Evolutionary conservation across 1,284 basidiomycete genomes (phyloP).

Genomic region (Pterulicium gracile): DNA sequence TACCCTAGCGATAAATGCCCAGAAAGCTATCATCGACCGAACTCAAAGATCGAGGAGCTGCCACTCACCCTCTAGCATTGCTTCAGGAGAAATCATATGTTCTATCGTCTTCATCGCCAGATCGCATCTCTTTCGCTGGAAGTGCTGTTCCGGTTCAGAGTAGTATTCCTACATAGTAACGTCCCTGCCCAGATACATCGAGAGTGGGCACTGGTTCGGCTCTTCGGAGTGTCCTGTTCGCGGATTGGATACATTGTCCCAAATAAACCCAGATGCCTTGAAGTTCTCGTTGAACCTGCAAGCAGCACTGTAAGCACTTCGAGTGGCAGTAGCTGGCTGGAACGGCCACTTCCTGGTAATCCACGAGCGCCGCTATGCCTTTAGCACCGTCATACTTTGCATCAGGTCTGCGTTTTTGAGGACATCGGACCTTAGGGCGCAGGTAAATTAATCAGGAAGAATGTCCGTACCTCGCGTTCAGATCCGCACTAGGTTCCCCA

Average conservation of each 20-base stretch:
- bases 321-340: neutral
- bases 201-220: constrained; percentile 10
- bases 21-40: neutral
- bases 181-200: constrained; percentile 10
- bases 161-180: constrained; percentile 8
- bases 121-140: constrained; percentile 6
- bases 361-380: constrained; percentile 13
- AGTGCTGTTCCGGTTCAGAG: constrained; percentile 3
- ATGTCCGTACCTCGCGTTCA: no score
- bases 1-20: neutral
- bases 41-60: neutral
- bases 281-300: constrained; percentile 18
- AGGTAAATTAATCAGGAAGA: no score
- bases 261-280: constrained; percentile 15
- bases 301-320: neutral
- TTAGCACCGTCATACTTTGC: constrained; percentile 13
- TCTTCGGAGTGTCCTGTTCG: constrained; percentile 10
- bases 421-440: no score
- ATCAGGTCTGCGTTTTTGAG: no score
- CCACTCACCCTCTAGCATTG: constrained; percentile 7
- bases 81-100: constrained; percentile 4
- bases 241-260: constrained; percentile 15
- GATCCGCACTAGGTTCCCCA: no score
- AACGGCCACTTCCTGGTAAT: constrained; percentile 13
- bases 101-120: constrained; percentile 9